Percentiles rank a stretch among this genome's conserved stretches.
phyloP scores from a whole-genome alignment of 108 stramenopile species.

The Skeletonema potamos region DNA sequence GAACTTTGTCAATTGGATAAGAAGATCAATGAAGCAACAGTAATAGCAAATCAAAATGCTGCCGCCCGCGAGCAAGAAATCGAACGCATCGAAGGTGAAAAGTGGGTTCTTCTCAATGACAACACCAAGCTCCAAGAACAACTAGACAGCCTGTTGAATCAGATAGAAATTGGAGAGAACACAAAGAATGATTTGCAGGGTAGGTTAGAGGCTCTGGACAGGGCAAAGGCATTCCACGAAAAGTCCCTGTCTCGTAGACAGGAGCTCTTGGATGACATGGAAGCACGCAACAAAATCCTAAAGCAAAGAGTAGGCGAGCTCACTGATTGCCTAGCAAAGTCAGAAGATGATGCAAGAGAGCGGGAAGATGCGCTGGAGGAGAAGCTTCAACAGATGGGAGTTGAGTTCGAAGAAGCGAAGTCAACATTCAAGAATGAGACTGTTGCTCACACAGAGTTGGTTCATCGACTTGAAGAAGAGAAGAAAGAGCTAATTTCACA shows the following conservation, averaged over 20 bases:
- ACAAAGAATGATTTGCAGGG: constrained; percentile 1
- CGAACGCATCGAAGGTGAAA: not conserved
- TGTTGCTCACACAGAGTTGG: not conserved
- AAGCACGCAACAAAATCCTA: not conserved
- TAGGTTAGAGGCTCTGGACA: not conserved
- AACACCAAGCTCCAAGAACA: not conserved
- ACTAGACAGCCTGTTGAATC: not conserved
- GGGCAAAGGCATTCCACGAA: not conserved
- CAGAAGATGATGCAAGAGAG: not conserved
- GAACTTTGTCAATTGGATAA: not conserved
- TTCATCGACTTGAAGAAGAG: not conserved
- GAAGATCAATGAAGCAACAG: constrained; percentile 1
- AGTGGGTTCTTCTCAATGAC: not conserved
- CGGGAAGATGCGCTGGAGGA: not conserved
- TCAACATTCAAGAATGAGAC: not conserved
- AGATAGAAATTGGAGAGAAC: constrained; percentile 3
- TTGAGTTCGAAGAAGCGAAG: not conserved
- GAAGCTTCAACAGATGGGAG: not conserved
- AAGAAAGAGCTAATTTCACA: not conserved
- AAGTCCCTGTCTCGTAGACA: not conserved
- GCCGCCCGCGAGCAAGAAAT: not conserved
- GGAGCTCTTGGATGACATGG: not conserved
- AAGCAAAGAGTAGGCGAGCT: not conserved
- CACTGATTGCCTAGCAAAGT: not conserved
- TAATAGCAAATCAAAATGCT: not conserved